Base-by-base conservation (phyloP, 805 yeast species). In the Candida broadrunensis region DNA sequence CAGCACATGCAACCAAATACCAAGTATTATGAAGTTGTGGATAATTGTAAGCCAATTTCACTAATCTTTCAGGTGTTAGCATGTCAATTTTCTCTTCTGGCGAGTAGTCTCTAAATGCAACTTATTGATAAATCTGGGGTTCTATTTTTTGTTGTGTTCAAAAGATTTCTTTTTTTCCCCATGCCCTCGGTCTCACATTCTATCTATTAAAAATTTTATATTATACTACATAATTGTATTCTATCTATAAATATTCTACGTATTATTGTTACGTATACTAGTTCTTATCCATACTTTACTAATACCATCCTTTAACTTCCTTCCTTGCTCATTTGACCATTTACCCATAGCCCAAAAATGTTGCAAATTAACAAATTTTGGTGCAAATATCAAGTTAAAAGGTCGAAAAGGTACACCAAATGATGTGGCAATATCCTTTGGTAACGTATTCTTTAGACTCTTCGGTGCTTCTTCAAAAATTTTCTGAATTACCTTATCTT, bases 1-100 rank as follows among this genome's bases (percentile, higher is more conserved):
- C 78, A 0, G 91, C 85, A 7, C 93, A 85, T 0, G 96, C 91
- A 16, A 88, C 66, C 29, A 80, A 65, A 55, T 82, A 86, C 97
- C 97, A 90, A 17, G 76, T 56, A 47, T 71, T 65, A 32, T 70
- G 63, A 21, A 88, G 70, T 9, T 61, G 60, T 1, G 86, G 83
- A 56, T 78, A 78, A 29, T 70, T 58, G 51, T 69, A 69, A 1
- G 84, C 76, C 23, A 84, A 59, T 40, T 62, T 61, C 0, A 68
- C 69, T n/a, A 84, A 65, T 42, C 87, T 63, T 41, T 74, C 76
- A 1, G 85, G 70, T 0, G 81, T 81, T 7, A 82, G 55, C 27
- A 43, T 35, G 24, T 21, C 9, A 9, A 9, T 9, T 21, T 21
- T 21, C 24, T 21, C 24, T 21, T 21, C 24, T 21, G 24, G n/a